Base-by-base conservation (phyloP, 257 asterid species). In the Fraxinus pennsylvanica region DNA sequence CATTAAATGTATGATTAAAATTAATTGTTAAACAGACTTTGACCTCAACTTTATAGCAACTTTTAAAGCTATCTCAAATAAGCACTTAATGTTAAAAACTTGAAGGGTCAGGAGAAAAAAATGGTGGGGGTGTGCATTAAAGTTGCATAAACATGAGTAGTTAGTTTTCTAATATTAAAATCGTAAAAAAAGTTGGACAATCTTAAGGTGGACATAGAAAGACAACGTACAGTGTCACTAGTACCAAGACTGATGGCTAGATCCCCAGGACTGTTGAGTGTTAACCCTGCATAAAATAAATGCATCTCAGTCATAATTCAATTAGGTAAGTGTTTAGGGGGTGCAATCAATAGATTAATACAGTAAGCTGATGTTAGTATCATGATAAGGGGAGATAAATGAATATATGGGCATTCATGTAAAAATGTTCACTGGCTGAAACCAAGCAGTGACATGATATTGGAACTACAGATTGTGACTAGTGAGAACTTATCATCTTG, bases 241-340 rank as follows among this genome's bases (percentile, higher is more conserved):
- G 99, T 95, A 77, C 99, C 99, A 79, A 95, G 94, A 84, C 98
- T 93, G 76, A 95, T 88, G 25, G 96, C 99, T 50, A 95, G 85
- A 87, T 95, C 99, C 61, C 98, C 99, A 21, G 90, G 91, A 81
- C 88, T 77, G 74, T 86, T 91, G 73, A 95, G 96, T 35, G 97
- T 93, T 89, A 93, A 80, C 30, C 98, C 97, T 93, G 47, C 78
- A 81, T 67, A 74, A 39, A 69, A 78, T 21, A 71, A 82, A 78
- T 32, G 43, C 57, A 74, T 59, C 47, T 77, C 52, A 82, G 50
- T 75, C 71, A 78, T 32, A 57, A 45, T 30, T 70, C 66, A 61
- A 3, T 33, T 36, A 39, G 36, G 30, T 1, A 47, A 47, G 59
- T 47, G 39, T 29, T 29, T n/a, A 59, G 29, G 32, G 17, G 35